A percentile compares a stretch with the other conserved stretches of the same genome.
phyloP scores from a whole-genome alignment of 352 stramenopile species.

The Thalassiosira hispida region DNA sequence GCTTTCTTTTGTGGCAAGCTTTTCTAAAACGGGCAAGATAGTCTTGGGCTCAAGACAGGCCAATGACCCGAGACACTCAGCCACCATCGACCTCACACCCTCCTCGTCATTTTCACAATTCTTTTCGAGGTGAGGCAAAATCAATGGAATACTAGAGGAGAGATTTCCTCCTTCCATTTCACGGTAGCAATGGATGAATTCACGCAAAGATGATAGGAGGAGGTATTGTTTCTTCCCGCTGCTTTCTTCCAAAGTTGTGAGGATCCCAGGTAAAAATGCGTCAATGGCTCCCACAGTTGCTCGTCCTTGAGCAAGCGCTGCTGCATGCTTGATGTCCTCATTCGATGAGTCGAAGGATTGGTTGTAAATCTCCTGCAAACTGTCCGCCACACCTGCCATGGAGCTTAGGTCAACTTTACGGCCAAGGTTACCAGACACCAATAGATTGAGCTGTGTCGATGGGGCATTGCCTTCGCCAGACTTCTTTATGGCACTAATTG shows the following conservation, averaged over 20 bases:
- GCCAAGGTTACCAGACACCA: constrained; percentile 95
- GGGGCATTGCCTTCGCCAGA: constrained; percentile 53
- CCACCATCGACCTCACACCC: constrained; percentile 96
- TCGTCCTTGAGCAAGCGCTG: constrained; percentile 94
- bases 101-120: constrained; percentile 94
- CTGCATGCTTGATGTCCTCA: constrained; percentile 96
- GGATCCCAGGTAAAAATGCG: constrained; percentile 88
- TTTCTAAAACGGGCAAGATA: constrained; percentile 91
- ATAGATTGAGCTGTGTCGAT: constrained; percentile 89
- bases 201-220: constrained; percentile 93
- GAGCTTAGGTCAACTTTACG: constrained; percentile 90
- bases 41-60: constrained; percentile 89
- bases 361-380: constrained; percentile 90
- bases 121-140: constrained; percentile 93
- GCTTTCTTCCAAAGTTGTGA: constrained; percentile 90
- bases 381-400: constrained; percentile 62
- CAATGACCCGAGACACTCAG: constrained; percentile 95
- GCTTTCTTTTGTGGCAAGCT: constrained; percentile 80
- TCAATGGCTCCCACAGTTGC: constrained; percentile 89
- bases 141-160: constrained; percentile 86
- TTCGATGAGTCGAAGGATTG: constrained; percentile 88
- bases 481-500: constrained; percentile 67
- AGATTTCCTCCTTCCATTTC: constrained; percentile 63
- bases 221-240: constrained; percentile 93
- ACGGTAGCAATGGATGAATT: constrained; percentile 90